These are phyloP conservation scores for Artemisia argyi DNA, from an alignment of 129 eudicot genomes.

Conservation along the genomic window DNA sequence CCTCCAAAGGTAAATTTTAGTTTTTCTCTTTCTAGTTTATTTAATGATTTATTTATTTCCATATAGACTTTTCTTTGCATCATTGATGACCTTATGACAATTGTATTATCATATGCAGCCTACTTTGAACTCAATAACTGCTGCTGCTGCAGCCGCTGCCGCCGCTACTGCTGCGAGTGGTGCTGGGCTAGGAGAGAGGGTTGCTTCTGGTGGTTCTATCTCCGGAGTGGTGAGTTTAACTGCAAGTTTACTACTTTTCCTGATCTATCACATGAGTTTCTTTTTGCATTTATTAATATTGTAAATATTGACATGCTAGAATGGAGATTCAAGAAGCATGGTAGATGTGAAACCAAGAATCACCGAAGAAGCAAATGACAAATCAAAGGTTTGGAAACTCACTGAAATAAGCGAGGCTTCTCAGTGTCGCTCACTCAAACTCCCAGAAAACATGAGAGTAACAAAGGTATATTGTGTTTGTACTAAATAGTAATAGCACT, in stretches of 20 bases:
- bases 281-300: background rate
- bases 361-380: slow-evolving; percentile 29
- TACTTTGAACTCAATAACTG: slow-evolving; percentile 53
- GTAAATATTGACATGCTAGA: slow-evolving; percentile 18
- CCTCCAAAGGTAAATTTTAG: slow-evolving; percentile 55
- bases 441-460: slow-evolving; percentile 47
- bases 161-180: slow-evolving; percentile 51
- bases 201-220: slow-evolving; percentile 52
- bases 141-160: slow-evolving; percentile 50
- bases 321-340: slow-evolving; percentile 40
- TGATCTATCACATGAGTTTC: background rate
- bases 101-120: slow-evolving; percentile 48
- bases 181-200: slow-evolving; percentile 72
- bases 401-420: slow-evolving; percentile 50
- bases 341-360: slow-evolving; percentile 36
- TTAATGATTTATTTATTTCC: background rate
- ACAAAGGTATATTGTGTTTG: slow-evolving; percentile 31
- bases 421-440: slow-evolving; percentile 52
- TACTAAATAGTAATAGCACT: background rate
- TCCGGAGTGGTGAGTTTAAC: slow-evolving; percentile 61
- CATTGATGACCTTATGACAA: background rate
- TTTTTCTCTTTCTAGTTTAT: no score
- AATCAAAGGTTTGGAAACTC: slow-evolving; percentile 33
- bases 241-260: background rate
- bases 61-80: slow-evolving; percentile 1